Conservation (phyloP, 176 grass and related monocot genomes). For the Ensete ventricosum region DNA sequence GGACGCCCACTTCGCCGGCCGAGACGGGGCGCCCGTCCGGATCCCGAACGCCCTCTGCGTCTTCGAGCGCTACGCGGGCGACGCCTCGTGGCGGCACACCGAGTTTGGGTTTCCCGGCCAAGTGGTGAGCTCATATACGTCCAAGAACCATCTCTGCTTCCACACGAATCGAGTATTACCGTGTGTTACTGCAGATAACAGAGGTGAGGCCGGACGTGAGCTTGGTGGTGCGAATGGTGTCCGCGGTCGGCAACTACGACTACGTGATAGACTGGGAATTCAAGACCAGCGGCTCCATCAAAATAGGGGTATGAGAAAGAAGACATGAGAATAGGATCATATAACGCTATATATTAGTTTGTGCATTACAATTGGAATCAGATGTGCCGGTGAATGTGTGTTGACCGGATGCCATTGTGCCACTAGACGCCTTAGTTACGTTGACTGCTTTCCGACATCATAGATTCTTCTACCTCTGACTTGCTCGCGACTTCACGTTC, state of each 20-base stretch:
- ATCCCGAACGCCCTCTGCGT: slow-evolving; percentile 50
- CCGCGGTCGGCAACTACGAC: slow-evolving; percentile 65
- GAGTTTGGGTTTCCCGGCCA: slow-evolving; percentile 41
- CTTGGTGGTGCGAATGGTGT: slow-evolving; percentile 69
- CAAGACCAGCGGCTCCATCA: slow-evolving; percentile 64
- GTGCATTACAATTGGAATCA: too few species aligned
- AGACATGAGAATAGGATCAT: too few species aligned
- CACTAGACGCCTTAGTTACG: too few species aligned
- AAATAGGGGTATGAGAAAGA: slow-evolving; percentile 31
- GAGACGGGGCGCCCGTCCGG: slow-evolving; percentile 37
- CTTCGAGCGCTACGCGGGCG: slow-evolving; percentile 64
- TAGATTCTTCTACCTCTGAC: not conserved
- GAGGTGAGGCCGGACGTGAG: slow-evolving; percentile 69
- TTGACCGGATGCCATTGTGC: too few species aligned
- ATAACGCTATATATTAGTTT: too few species aligned
- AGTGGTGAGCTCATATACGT: slow-evolving; percentile 25
- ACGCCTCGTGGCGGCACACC: slow-evolving; percentile 69
- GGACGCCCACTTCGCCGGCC: slow-evolving; percentile 41
- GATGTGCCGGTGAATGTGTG: too few species aligned
- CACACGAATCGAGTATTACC: too few species aligned
- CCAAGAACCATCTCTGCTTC: too few species aligned
- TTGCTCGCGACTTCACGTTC: not conserved
- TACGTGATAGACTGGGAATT: slow-evolving; percentile 89
- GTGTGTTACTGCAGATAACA: slow-evolving; percentile 32
- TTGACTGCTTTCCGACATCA: too few species aligned